Conservation (phyloP, 805 yeast genomes). For the Candida ficus region DNA sequence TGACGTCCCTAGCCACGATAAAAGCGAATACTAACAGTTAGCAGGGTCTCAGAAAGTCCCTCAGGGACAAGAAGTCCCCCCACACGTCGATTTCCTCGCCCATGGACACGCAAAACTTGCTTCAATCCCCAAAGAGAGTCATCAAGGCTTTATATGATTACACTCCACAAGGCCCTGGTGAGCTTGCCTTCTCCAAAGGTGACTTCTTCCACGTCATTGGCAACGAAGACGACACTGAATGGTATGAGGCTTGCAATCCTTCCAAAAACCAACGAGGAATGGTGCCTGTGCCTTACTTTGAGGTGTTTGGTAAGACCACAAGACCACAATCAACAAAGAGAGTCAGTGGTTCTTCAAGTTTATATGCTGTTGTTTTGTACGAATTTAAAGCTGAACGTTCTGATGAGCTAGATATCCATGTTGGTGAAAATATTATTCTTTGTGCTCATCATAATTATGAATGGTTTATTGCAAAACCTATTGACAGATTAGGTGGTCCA, state of each 20-base stretch:
- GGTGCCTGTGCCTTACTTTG: constrained; percentile 85
- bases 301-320: constrained; percentile 59
- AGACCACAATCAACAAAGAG: constrained; percentile 1
- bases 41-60: constrained; percentile 25
- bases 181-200: constrained; percentile 71
- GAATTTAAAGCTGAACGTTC: constrained; percentile 72
- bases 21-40: not conserved
- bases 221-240: constrained; percentile 51
- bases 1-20: rapidly evolving
- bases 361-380: constrained; percentile 82
- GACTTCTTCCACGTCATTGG: constrained; percentile 84
- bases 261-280: constrained; percentile 69
- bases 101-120: constrained; percentile 15
- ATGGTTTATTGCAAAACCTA: constrained; percentile 98
- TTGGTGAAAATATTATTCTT: constrained; percentile 85
- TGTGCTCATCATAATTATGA: constrained; percentile 96
- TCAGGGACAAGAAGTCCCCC: constrained; percentile 22
- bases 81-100: constrained; percentile 25
- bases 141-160: constrained; percentile 79
- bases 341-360: constrained; percentile 10
- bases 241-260: constrained; percentile 91
- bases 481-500: constrained; percentile 93
- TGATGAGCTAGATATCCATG: constrained; percentile 80
- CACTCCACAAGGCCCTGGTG: constrained; percentile 74
- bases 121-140: constrained; percentile 68